phyloP scores from a whole-genome alignment of 306 rosid species.

The Dalbergia cultrata region DNA sequence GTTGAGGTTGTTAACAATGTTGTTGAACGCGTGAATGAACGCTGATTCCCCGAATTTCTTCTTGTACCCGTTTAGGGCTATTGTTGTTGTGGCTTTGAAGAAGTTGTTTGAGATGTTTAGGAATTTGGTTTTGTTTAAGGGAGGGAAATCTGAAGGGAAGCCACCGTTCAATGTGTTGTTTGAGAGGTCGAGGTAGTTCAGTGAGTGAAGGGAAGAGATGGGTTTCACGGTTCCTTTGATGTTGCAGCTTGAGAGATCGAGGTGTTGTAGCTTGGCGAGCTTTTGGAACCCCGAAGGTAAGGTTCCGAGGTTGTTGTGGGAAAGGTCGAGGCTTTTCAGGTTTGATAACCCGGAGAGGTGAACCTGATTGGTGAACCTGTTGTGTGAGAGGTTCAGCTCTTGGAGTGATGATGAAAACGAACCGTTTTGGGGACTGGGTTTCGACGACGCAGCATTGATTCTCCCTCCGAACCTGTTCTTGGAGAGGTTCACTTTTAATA shows the following conservation, averaged over 20 bases:
- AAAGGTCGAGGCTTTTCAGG: constrained; percentile 71
- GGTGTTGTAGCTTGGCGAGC: constrained; percentile 56
- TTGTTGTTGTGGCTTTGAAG: constrained; percentile 50
- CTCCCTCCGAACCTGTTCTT: constrained; percentile 77
- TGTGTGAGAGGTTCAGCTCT: constrained; percentile 74
- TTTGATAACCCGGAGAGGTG: constrained; percentile 64
- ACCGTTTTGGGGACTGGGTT: constrained; percentile 39
- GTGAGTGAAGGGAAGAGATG: constrained; percentile 59
- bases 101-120: constrained; percentile 77
- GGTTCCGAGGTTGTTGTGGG: constrained; percentile 56
- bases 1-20: constrained; percentile 37
- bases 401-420: constrained; percentile 62
- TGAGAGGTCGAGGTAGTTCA: constrained; percentile 73
- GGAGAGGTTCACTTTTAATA: constrained; percentile 65
- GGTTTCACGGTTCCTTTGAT: constrained; percentile 68
- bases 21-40: constrained; percentile 67
- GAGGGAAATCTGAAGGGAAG: constrained; percentile 89
- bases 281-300: constrained; percentile 69
- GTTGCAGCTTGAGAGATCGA: constrained; percentile 73
- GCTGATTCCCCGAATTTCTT: constrained; percentile 67
- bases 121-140: constrained; percentile 53
- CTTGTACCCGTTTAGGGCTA: constrained; percentile 26
- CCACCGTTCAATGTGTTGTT: constrained; percentile 70
- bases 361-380: constrained; percentile 75
- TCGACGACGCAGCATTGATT: constrained; percentile 45